Conservation (phyloP, 2,329 filamentous ascomycete species). For the Apiospora marii region DNA sequence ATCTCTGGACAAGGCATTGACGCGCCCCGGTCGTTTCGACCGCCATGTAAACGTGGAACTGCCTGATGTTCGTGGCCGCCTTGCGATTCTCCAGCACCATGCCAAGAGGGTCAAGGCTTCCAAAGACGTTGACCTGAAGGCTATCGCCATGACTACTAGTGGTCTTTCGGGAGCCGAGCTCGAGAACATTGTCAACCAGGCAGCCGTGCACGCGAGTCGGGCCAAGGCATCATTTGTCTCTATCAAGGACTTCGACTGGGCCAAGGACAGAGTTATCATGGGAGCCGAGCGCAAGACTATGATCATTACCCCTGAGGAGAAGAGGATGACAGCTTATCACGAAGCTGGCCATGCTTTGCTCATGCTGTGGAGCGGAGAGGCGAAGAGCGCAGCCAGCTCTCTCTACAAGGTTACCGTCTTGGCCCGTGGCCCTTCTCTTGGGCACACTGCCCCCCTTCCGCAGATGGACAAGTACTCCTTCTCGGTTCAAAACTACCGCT, state of each 20-base stretch:
- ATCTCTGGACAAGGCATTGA: constrained; percentile 91
- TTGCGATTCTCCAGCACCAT: constrained; percentile 93
- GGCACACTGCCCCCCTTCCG: constrained; percentile 86
- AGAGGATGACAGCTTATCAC: constrained; percentile 93
- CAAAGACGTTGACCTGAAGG: constrained; percentile 81
- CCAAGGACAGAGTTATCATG: constrained; percentile 98
- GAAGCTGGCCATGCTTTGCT: constrained; percentile 96
- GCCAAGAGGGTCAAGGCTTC: constrained; percentile 87
- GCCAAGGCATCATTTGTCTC: constrained; percentile 78
- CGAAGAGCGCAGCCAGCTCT: constrained; percentile 72
- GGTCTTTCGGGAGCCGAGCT: constrained; percentile 95
- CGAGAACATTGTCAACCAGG: constrained; percentile 96
- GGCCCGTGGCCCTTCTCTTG: constrained; percentile 84
- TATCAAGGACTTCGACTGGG: constrained; percentile 90
- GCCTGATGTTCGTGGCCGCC: constrained; percentile 90
- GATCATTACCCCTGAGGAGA: constrained; percentile 91
- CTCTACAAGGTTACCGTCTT: constrained; percentile 98
- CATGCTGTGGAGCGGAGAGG: constrained; percentile 69
- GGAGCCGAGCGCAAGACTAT: constrained; percentile 90
- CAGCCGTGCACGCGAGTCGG: constrained; percentile 92
- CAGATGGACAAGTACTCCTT: constrained; percentile 92
- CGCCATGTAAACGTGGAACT: constrained; percentile 88
- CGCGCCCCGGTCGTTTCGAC: constrained; percentile 93
- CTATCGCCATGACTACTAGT: constrained; percentile 85
- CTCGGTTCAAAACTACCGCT: constrained; percentile 84